These are phyloP conservation scores for Neurospora sp. DNA, from an alignment of 495 filamentous ascomycete genomes.

Conservation along the genomic window DNA sequence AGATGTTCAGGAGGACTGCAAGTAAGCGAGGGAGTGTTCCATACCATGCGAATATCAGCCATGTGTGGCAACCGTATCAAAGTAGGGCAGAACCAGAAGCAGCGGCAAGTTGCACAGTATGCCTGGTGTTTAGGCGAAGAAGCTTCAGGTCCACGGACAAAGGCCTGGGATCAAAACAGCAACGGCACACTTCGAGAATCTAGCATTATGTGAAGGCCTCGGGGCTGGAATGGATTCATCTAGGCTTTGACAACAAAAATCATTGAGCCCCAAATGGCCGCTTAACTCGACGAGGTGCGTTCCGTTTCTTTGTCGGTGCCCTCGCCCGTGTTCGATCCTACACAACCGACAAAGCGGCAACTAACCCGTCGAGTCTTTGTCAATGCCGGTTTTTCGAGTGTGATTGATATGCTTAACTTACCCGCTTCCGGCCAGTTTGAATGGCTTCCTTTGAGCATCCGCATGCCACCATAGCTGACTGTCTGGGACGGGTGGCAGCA, in stretches of 20 bases:
- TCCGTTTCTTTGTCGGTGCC: not conserved
- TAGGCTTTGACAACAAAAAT: not conserved
- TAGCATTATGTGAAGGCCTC: not conserved
- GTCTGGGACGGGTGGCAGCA: not conserved
- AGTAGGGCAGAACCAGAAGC: not conserved
- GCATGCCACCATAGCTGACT: not conserved
- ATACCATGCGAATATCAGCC: not conserved
- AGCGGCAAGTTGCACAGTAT: not conserved
- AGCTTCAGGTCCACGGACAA: not conserved
- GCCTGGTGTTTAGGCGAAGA: not conserved
- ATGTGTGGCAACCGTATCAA: not conserved
- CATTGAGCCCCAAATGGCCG: not conserved
- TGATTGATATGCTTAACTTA: not conserved
- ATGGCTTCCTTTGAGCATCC: not conserved
- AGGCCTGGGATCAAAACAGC: not conserved
- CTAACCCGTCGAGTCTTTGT: not conserved
- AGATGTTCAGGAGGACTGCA: not conserved
- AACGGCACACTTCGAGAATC: not conserved
- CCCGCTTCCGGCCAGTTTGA: not conserved
- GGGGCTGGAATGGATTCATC: not conserved
- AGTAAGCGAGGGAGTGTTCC: not conserved
- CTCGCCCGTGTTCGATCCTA: not conserved
- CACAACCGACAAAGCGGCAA: not conserved
- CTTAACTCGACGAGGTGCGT: not conserved
- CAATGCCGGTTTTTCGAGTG: not conserved